Evolutionary conservation across 1,139 yeast genomes (phyloP).

Genomic region (Saccharomycopsis crataegensis): DNA sequence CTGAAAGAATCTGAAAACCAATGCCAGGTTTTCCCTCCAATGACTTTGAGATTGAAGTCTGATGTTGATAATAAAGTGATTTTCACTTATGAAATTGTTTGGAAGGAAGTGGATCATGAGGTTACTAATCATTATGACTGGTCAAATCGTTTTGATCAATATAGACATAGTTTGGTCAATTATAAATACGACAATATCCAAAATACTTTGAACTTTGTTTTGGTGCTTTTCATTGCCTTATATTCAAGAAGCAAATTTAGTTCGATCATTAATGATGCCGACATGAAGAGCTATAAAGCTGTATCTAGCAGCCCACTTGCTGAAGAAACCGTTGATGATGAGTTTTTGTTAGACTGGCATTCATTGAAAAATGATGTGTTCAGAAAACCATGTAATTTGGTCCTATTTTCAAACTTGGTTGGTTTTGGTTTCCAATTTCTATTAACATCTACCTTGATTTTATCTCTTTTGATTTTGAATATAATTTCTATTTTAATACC

Average conservation of each 20-base stretch:
- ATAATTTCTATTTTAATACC: slow-evolving; percentile 7
- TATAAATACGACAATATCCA: slow-evolving; percentile 23
- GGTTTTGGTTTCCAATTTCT: slow-evolving; percentile 12
- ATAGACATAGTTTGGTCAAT: slow-evolving; percentile 24
- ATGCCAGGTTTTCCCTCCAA: slow-evolving; percentile 24
- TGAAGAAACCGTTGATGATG: background rate
- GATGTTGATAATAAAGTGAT: slow-evolving; percentile 25
- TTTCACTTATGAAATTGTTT: slow-evolving; percentile 24
- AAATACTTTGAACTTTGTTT: slow-evolving; percentile 20
- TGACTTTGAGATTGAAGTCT: slow-evolving; percentile 22
- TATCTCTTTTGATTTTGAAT: slow-evolving; percentile 5
- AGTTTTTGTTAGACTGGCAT: slow-evolving; percentile 2
- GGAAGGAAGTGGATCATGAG: slow-evolving; percentile 23
- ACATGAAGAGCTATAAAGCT: background rate
- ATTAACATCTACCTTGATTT: background rate
- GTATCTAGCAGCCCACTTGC: background rate
- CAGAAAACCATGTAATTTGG: slow-evolving; percentile 8
- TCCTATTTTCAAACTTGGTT: slow-evolving; percentile 9
- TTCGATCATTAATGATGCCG: background rate
- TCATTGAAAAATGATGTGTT: slow-evolving; percentile 13
- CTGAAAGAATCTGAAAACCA: slow-evolving; percentile 21
- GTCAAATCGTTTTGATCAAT: slow-evolving; percentile 21
- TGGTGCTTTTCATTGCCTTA: slow-evolving; percentile 27
- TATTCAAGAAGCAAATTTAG: slow-evolving; percentile 22
- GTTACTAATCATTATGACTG: slow-evolving; percentile 16